These are phyloP conservation scores for Halenospora varia DNA, from an alignment of 495 filamentous ascomycete genomes.

Conservation along the genomic window DNA sequence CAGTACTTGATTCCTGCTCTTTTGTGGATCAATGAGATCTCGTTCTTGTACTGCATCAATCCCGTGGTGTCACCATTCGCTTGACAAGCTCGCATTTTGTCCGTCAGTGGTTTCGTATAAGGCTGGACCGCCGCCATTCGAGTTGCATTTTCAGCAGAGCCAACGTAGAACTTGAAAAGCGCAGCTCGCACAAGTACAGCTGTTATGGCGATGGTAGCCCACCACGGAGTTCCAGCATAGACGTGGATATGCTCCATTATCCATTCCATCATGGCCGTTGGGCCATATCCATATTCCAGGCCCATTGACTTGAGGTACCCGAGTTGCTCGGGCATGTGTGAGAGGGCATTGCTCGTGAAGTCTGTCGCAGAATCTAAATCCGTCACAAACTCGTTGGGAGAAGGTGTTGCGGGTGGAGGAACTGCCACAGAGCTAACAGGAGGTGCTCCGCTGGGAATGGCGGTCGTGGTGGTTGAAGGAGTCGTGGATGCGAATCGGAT, in stretches of 20 bases:
- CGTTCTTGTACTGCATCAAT: slow-evolving; percentile 35
- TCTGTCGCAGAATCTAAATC: slow-evolving; percentile 26
- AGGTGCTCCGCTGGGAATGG: not conserved
- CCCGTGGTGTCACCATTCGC: slow-evolving; percentile 34
- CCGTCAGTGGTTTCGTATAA: slow-evolving; percentile 42
- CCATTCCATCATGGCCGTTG: slow-evolving; percentile 64
- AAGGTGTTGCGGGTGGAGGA: slow-evolving; percentile 10
- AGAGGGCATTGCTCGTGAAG: slow-evolving; percentile 35
- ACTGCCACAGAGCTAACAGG: slow-evolving; percentile 15
- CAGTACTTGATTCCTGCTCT: slow-evolving; percentile 48
- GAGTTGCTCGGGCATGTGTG: slow-evolving; percentile 61
- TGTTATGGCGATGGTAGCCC: slow-evolving; percentile 62
- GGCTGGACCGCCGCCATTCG: slow-evolving; percentile 43
- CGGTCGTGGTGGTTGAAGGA: slow-evolving; percentile 5
- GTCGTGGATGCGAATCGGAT: slow-evolving; percentile 30
- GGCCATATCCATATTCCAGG: slow-evolving; percentile 80
- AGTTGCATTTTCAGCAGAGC: slow-evolving; percentile 54
- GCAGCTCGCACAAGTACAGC: slow-evolving; percentile 59
- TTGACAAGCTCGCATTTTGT: slow-evolving; percentile 42
- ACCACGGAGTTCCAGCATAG: slow-evolving; percentile 71
- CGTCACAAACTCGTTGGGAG: slow-evolving; percentile 19
- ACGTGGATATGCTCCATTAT: slow-evolving; percentile 79
- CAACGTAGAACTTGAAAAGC: slow-evolving; percentile 61
- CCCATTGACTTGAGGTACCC: slow-evolving; percentile 82
- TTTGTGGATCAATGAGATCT: slow-evolving; percentile 46